These are phyloP conservation scores for Plantago elongata DNA, from an alignment of 257 asterid species.

Conservation along the genomic window DNA sequence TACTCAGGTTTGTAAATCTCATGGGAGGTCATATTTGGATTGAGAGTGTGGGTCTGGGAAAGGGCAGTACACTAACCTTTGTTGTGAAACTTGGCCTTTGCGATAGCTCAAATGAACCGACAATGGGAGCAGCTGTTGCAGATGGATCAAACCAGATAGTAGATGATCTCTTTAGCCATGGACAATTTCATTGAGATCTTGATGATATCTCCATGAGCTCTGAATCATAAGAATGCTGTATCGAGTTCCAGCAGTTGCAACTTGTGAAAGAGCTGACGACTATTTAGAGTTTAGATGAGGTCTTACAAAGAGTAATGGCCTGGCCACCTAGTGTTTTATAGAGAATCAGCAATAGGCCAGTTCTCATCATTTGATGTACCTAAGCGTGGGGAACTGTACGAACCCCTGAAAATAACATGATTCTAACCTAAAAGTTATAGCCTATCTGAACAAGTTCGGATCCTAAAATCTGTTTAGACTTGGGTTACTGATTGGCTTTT, in stretches of 20 bases:
- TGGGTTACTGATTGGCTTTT: too few relatives aligned
- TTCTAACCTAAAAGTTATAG: too few relatives aligned
- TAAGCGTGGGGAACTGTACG: not conserved
- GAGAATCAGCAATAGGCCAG: not conserved
- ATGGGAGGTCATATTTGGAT: conserved; percentile 69
- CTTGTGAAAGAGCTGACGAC: not conserved
- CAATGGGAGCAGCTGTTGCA: conserved; percentile 10
- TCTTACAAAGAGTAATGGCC: not conserved
- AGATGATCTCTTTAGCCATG: conserved; percentile 28
- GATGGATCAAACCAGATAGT: conserved; percentile 26
- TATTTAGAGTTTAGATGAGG: not conserved
- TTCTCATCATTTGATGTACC: not conserved
- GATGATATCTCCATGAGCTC: conserved; percentile 11
- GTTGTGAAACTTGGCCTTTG: conserved; percentile 39
- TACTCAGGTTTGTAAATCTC: conserved; percentile 49
- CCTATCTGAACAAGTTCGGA: too few relatives aligned
- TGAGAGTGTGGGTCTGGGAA: conserved; percentile 58
- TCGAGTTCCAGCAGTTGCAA: not conserved
- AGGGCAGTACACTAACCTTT: conserved; percentile 51
- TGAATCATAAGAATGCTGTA: conserved; percentile 22
- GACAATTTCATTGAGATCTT: conserved; percentile 24
- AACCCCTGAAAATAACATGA: not conserved
- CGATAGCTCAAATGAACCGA: conserved; percentile 24
- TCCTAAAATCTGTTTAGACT: too few relatives aligned
- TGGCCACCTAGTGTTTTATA: not conserved